Evolutionary conservation across 1,284 basidiomycete species (phyloP), one percentile per base, ranked within the genome.

Genomic region (Lignosus rhinocerotis): DNA sequence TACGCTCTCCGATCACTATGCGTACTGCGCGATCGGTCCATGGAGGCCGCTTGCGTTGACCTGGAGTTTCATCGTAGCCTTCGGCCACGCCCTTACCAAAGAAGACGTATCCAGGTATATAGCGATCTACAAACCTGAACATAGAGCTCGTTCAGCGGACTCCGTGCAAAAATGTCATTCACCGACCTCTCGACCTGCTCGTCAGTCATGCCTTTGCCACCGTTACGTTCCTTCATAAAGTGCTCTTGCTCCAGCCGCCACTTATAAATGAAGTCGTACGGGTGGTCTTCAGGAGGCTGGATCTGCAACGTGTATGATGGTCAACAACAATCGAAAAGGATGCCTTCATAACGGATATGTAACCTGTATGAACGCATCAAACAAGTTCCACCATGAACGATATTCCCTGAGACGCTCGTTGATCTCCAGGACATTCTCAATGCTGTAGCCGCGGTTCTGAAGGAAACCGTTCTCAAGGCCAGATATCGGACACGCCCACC

Each of bases 201-300:
- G 66, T 96, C 93, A 0, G 85, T 80, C 94, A 97, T 96, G 3
- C 94, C 94, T 46, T 77, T 78, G 5, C 93, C 93, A 45, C 92
- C 93, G 62, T 94, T 95, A 41, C 70, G 70, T 0, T 81, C 77
- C 71, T 94, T 96, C 93, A 96, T 95, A 51, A 82, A 68, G 58
- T 90, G 91, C 67, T 97, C 94, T 72, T 96, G 94, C 70, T 96
- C 80, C 25, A 91, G 72, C 19, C 94, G 80, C 94, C 94, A 96
- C 62, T 79, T 81, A 72, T 90, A 91, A 33, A 91, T 78, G 56
- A 86, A 76, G 33, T 78, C 76, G 59, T 87, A 85, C 1, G 78
- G 78, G 47, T 80, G 80, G 21, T 68, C 58, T 16, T 77, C 67
- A 1, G 80, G 76, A 3, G 78, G 73, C 61, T 75, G 78, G 34